These are phyloP conservation scores for Discostella stelligeroides DNA, from an alignment of 108 stramenopile genomes.

Conservation along the genomic window DNA sequence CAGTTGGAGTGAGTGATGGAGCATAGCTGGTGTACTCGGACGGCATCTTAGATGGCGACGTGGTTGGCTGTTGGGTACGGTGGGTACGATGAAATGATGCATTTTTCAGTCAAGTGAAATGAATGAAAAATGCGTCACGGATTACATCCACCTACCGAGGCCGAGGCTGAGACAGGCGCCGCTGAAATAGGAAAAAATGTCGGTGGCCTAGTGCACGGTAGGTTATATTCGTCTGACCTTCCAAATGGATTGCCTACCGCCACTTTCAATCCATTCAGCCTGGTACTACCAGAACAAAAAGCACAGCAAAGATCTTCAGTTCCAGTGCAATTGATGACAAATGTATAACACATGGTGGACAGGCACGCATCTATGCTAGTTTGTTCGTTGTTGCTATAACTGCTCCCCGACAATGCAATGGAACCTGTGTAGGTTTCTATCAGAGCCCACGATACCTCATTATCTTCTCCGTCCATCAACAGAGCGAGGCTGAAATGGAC, in stretches of 20 bases:
- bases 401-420: conserved; percentile 22
- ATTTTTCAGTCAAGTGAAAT: background rate
- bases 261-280: conserved; percentile 40
- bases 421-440: conserved; percentile 7
- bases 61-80: conserved; percentile 20
- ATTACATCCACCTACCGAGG: background rate
- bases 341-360: conserved; percentile 40
- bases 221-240: conserved; percentile 22
- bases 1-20: conserved; percentile 15
- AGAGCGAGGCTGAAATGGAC: conserved; percentile 38
- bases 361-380: conserved; percentile 21
- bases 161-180: background rate
- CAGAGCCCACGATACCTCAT: conserved; percentile 35
- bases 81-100: background rate
- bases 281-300: conserved; percentile 26
- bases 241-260: conserved; percentile 35
- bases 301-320: conserved; percentile 45
- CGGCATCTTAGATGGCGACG: conserved; percentile 12
- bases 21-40: conserved; percentile 1
- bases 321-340: conserved; percentile 28
- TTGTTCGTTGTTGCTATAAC: conserved; percentile 19
- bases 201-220: conserved; percentile 24
- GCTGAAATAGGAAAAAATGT: conserved; percentile 18
- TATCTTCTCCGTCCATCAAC: conserved; percentile 34
- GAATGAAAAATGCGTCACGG: background rate